Evolutionary conservation across 345 rosid genomes (phyloP).

Genomic region (Camelina hispida): DNA sequence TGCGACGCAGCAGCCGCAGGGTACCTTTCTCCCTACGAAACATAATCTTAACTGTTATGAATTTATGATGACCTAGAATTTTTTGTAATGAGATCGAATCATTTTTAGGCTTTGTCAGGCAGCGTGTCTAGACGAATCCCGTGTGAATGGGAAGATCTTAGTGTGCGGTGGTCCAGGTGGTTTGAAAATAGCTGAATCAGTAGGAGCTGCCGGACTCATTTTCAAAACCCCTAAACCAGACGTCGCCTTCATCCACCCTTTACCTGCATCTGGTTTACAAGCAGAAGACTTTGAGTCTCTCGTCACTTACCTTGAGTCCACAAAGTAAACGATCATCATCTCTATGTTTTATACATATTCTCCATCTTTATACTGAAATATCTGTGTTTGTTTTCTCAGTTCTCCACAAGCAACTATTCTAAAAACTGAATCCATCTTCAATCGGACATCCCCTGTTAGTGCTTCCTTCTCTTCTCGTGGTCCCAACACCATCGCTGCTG

Average conservation of each 20-base stretch:
- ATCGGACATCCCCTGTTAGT: constrained; percentile 43
- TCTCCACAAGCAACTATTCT: constrained; percentile 38
- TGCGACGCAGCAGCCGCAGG: neutral
- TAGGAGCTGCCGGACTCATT: constrained; percentile 44
- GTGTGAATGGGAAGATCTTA: constrained; percentile 51
- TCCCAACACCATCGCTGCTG: constrained; percentile 52
- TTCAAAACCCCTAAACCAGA: neutral
- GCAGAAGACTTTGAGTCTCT: neutral
- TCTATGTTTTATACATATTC: neutral
- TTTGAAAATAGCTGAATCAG: neutral
- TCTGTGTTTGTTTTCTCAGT: constrained; percentile 2
- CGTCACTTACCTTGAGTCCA: constrained; percentile 38
- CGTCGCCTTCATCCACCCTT: constrained; percentile 24
- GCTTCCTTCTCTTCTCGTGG: constrained; percentile 60
- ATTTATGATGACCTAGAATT: constrained; percentile 3
- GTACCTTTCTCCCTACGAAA: constrained; percentile 22
- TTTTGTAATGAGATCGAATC: neutral
- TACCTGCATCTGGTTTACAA: constrained; percentile 34
- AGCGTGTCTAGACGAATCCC: constrained; percentile 23
- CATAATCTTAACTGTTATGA: neutral
- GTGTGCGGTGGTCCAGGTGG: constrained; percentile 17
- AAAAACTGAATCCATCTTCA: constrained; percentile 36
- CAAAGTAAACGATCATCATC: constrained; percentile 33
- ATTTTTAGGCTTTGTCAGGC: constrained; percentile 24
- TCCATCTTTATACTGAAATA: constrained; percentile 4